Conservation (phyloP, 129 eudicot species). For the Lactuca saligna region DNA sequence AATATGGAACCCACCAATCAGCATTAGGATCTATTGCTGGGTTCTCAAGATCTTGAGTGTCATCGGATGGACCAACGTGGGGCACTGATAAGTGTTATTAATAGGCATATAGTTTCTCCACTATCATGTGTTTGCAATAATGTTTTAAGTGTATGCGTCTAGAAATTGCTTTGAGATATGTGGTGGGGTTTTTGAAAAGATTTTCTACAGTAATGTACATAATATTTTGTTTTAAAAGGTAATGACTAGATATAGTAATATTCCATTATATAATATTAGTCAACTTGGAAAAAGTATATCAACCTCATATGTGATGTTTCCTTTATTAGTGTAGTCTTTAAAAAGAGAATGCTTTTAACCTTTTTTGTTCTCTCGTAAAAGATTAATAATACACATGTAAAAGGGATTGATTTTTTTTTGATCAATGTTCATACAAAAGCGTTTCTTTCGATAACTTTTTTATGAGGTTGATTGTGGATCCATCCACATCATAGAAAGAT, state of each 20-base stretch:
- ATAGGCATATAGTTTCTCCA: constrained; percentile 8
- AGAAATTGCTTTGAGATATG: not conserved
- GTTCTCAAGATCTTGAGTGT: not conserved
- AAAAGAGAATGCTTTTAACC: too few relatives aligned
- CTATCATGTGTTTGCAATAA: not conserved
- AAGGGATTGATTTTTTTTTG: too few relatives aligned
- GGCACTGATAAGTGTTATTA: not conserved
- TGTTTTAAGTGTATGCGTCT: not conserved
- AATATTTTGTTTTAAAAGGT: not conserved
- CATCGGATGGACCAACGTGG: constrained; percentile 9
- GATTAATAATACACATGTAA: too few relatives aligned
- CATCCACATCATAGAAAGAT: too few relatives aligned
- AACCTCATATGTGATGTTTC: not conserved
- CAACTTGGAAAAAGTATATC: not conserved
- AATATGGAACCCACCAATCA: constrained; percentile 17
- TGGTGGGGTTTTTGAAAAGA: not conserved
- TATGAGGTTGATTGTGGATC: too few relatives aligned
- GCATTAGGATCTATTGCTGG: not conserved
- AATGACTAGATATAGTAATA: not conserved
- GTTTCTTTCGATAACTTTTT: too few relatives aligned
- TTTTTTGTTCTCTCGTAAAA: too few relatives aligned
- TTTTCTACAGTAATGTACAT: not conserved
- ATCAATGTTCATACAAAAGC: too few relatives aligned
- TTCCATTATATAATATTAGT: not conserved
- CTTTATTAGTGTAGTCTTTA: too few relatives aligned